Conservation (phyloP, 371 early-diverging fungal species). For the Saksenaea vasiformis region DNA sequence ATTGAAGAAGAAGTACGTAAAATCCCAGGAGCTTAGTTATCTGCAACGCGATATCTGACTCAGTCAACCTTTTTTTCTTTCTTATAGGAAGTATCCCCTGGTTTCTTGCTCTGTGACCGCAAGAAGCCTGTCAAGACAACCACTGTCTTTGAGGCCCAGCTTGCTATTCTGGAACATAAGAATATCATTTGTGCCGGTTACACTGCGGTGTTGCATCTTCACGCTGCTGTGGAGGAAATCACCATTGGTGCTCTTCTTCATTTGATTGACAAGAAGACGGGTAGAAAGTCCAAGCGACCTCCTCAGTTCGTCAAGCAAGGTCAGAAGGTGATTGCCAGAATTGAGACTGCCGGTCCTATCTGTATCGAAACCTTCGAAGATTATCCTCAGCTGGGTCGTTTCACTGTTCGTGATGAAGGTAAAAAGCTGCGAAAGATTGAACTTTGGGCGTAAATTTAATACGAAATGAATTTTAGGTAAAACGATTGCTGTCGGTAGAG, state of each 20-base stretch:
- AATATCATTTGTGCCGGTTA: conserved; percentile 96
- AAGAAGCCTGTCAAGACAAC: conserved; percentile 80
- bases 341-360: conserved; percentile 73
- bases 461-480: conserved; percentile 49
- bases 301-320: conserved; percentile 95
- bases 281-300: conserved; percentile 82
- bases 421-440: too few species aligned
- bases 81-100: conserved; percentile 71
- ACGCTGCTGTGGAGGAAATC: conserved; percentile 88
- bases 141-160: conserved; percentile 82
- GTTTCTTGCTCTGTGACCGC: conserved; percentile 84
- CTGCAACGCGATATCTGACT: too few species aligned
- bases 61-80: neutral
- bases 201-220: conserved; percentile 90
- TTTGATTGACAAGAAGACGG: conserved; percentile 86
- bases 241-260: conserved; percentile 80
- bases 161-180: conserved; percentile 91
- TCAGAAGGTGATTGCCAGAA: conserved; percentile 79
- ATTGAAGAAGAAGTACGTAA: conserved; percentile 87
- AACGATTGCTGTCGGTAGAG: conserved; percentile 95
- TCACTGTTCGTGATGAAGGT: conserved; percentile 96
- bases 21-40: too few species aligned
- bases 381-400: conserved; percentile 92
- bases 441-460: too few species aligned
- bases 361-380: conserved; percentile 92